Base-by-base conservation (phyloP, 1,139 yeast genomes). In the Pichia sp. region DNA sequence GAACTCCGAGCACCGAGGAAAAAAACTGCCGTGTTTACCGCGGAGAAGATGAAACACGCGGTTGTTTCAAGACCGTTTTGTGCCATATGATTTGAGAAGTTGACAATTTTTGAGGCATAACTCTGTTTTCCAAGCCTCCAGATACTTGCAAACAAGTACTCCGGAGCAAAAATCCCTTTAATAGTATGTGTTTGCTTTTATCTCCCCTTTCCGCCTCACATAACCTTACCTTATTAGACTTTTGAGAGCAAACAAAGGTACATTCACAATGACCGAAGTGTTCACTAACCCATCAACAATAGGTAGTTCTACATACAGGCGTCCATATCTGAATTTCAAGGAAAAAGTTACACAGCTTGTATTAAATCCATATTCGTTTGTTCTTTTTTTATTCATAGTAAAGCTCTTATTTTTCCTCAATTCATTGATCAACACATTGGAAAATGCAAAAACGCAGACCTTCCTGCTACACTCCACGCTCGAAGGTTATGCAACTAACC, bases 281-380 rank as follows among this genome's bases (percentile, higher is more conserved):
- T 57, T 45, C 41, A 55, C 61, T 4, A 54, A 57, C 6, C 57
- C 57, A 6, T 23, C 51, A 8, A 52, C 51, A 4, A 49, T 57
- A n/a, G 31, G 49, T 3, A 38, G 47, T 1, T 36, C 38, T 13
- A 45, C 10, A 4, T 59, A 63, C 48, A 52, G 66, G 51, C 58
- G 69, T 50, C 72, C 76, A n/a, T 76, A 74, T 58, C 61, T 79
- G 36, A 68, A 68, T 43, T 66, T 78, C 8, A 63, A 68, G 19
- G 90, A 84, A 59, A 64, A 76, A 48, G 61, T 83, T 8, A 73
- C 85, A 2, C 90, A 85, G 62, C 66, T 78, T 5, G 82, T 86
- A 78, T 63, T 84, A 29, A 84, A 84, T 65, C 76, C 76, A 59
- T 80, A 77, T 64, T 75, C 87, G 0, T 60, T 85, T 1, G 62